These are phyloP conservation scores for Camelina sativa DNA, from an alignment of 345 rosid genomes.

Conservation along the genomic window DNA sequence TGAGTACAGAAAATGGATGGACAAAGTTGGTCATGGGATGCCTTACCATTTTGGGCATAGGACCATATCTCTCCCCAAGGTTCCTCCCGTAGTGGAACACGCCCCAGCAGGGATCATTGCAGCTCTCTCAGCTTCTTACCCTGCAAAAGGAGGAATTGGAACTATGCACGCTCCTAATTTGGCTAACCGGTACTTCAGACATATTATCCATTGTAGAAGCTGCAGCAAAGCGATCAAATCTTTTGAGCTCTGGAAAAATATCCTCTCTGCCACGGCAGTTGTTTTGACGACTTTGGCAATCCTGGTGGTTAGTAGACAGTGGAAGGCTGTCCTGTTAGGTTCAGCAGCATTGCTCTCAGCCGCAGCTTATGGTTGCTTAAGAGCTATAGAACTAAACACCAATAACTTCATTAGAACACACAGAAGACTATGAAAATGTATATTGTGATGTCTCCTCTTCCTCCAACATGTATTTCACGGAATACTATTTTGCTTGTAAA, in stretches of 20 bases:
- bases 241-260: slow-evolving; percentile 66
- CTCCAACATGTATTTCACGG: slow-evolving; percentile 22
- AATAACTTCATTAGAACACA: slow-evolving; percentile 88
- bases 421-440: slow-evolving; percentile 62
- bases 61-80: slow-evolving; percentile 67
- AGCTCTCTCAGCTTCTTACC: slow-evolving; percentile 66
- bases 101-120: slow-evolving; percentile 92
- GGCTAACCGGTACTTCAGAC: slow-evolving; percentile 81
- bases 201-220: slow-evolving; percentile 84
- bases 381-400: slow-evolving; percentile 71
- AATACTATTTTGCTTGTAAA: slow-evolving; percentile 27
- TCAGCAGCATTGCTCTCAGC: slow-evolving; percentile 65
- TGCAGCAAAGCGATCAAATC: slow-evolving; percentile 66
- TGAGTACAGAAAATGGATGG: slow-evolving; percentile 97
- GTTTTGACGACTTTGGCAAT: slow-evolving; percentile 64
- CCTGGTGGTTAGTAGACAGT: slow-evolving; percentile 67
- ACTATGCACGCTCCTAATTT: slow-evolving; percentile 82
- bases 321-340: slow-evolving; percentile 66
- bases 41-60: slow-evolving; percentile 87
- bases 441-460: slow-evolving; percentile 17
- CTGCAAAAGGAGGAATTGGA: slow-evolving; percentile 81
- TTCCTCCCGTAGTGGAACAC: slow-evolving; percentile 84
- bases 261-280: slow-evolving; percentile 53
- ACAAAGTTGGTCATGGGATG: slow-evolving; percentile 97
- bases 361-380: slow-evolving; percentile 64